Conservation (phyloP, 805 yeast genomes). For the Pichia deserticola region DNA sequence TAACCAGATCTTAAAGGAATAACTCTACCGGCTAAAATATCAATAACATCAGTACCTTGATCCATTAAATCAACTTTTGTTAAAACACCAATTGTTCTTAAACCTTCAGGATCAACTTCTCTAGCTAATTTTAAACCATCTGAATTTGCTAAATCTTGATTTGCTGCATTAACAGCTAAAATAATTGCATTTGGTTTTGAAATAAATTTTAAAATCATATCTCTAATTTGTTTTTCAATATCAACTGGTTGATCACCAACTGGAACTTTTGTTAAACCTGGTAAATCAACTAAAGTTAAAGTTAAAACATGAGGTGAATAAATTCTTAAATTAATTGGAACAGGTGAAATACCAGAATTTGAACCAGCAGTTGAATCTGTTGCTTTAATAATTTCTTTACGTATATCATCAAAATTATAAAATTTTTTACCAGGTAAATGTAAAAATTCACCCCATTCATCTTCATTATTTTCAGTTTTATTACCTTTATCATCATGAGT, state of each 20-base stretch:
- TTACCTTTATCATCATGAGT: constrained; percentile 39
- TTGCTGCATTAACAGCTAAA: constrained; percentile 91
- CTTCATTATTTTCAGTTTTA: constrained; percentile 60
- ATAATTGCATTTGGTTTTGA: constrained; percentile 94
- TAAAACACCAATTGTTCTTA: constrained; percentile 92
- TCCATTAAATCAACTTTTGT: constrained; percentile 98
- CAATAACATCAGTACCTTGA: constrained; percentile 94
- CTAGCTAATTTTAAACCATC: constrained; percentile 95
- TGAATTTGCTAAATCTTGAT: constrained; percentile 93
- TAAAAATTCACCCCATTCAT: constrained; percentile 97
- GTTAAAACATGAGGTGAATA: constrained; percentile 92
- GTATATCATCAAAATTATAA: constrained; percentile 80
- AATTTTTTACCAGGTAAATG: constrained; percentile 86
- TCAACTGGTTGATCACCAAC: constrained; percentile 99
- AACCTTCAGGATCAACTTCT: constrained; percentile 96
- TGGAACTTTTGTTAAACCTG: constrained; percentile 96
- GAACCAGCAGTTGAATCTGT: constrained; percentile 79
- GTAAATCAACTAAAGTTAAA: constrained; percentile 89
- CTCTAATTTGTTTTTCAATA: constrained; percentile 89
- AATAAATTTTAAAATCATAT: constrained; percentile 86
- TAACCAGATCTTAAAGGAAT: constrained; percentile 93
- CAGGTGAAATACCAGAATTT: constrained; percentile 83
- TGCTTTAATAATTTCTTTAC: constrained; percentile 85
- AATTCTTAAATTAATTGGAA: constrained; percentile 88
- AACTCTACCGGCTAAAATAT: constrained; percentile 89